Conservation (phyloP, 2,329 filamentous ascomycete genomes). For the Fusarium guadeloupense region DNA sequence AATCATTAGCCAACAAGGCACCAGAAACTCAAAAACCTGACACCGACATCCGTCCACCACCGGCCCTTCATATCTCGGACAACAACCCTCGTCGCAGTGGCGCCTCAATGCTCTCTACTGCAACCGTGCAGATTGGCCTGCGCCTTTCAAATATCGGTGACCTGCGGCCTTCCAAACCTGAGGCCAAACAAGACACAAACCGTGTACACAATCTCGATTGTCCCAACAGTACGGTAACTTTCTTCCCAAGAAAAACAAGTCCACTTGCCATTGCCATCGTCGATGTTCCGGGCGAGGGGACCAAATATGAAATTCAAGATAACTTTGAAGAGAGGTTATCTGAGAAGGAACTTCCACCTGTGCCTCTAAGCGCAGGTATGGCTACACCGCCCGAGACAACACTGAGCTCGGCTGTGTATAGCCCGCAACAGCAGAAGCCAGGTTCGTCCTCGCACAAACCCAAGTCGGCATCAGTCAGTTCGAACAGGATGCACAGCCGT, state of each 20-base stretch:
- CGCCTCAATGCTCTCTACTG: constrained; percentile 71
- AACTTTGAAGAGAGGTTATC: constrained; percentile 44
- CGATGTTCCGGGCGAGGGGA: constrained; percentile 38
- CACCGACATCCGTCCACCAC: constrained; percentile 49
- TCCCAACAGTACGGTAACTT: constrained; percentile 37
- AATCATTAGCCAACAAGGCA: constrained; percentile 20
- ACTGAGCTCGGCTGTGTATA: constrained; percentile 64
- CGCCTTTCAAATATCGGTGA: constrained; percentile 69
- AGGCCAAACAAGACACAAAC: constrained; percentile 29
- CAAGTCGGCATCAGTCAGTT: constrained; percentile 30
- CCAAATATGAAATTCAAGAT: constrained; percentile 34
- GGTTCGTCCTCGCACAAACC: constrained; percentile 31
- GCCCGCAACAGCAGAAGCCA: constrained; percentile 45
- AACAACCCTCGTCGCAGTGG: constrained; percentile 61
- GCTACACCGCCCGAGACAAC: constrained; percentile 46
- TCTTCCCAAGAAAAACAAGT: constrained; percentile 36
- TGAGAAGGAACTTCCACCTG: constrained; percentile 48
- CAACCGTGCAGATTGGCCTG: constrained; percentile 76
- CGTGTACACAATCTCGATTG: constrained; percentile 53
- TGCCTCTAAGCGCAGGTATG: constrained; percentile 43
- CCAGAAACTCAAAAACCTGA: constrained; percentile 4
- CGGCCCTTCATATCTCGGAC: constrained; percentile 53
- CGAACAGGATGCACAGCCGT: constrained; percentile 29
- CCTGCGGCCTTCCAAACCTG: constrained; percentile 49
- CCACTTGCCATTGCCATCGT: constrained; percentile 42